phyloP scores from a whole-genome alignment of 1,139 yeast species.

The Candida tropicalis region DNA sequence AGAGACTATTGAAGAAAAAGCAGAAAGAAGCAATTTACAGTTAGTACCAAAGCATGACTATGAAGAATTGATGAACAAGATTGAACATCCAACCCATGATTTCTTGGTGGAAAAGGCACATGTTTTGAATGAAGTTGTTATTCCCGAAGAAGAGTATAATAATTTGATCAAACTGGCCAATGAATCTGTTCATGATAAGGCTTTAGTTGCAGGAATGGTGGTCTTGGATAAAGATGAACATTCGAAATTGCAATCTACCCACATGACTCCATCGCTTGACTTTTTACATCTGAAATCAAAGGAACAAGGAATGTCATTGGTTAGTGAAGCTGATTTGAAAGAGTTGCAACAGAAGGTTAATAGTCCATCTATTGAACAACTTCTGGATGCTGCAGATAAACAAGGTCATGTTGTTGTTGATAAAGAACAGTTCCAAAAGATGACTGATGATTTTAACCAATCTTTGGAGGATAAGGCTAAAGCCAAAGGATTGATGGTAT shows the following conservation, averaged over 20 bases:
- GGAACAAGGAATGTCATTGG: constrained; percentile 7
- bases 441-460: constrained; percentile 17
- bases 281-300: constrained; percentile 7
- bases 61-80: constrained; percentile 26
- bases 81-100: constrained; percentile 26
- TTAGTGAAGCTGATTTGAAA: constrained; percentile 11
- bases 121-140: constrained; percentile 7
- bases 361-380: constrained; percentile 19
- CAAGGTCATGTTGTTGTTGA: constrained; percentile 15
- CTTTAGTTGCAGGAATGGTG: constrained; percentile 11
- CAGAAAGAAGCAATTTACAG: constrained; percentile 18
- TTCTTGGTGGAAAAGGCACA: constrained; percentile 30
- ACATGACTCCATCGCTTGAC: constrained; percentile 1
- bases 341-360: constrained; percentile 12
- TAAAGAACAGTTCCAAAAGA: constrained; percentile 8
- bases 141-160: constrained; percentile 21
- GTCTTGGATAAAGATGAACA: constrained; percentile 10
- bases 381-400: constrained; percentile 13
- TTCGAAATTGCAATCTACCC: constrained; percentile 3
- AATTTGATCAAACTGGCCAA: constrained; percentile 20
- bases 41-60: constrained; percentile 25
- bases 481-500: constrained; percentile 17
- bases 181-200: constrained; percentile 17
- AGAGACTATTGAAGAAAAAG: constrained; percentile 21
- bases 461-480: constrained; percentile 25